phyloP scores from a whole-genome alignment of 139 green algal genomes.

The Chlorella sp. region DNA sequence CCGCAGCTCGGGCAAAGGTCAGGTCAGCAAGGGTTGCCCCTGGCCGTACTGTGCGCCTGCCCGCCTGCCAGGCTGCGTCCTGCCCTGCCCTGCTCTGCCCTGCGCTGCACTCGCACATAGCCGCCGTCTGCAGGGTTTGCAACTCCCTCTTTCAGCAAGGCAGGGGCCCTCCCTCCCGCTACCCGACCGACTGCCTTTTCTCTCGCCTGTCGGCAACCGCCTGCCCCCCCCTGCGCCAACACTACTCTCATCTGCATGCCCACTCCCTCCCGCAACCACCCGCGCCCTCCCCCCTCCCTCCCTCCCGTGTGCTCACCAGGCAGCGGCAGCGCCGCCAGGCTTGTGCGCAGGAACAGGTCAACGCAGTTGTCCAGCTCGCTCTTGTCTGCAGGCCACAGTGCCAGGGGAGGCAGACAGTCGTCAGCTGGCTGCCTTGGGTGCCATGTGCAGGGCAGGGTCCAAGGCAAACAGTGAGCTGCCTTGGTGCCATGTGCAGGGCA shows the following conservation, averaged over 20 bases:
- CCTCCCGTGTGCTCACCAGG: too few relatives aligned
- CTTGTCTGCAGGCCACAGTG: neutral
- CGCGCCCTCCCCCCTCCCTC: too few relatives aligned
- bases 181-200: too few relatives aligned
- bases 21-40: neutral
- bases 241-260: too few relatives aligned
- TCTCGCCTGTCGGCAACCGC: too few relatives aligned
- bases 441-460: neutral
- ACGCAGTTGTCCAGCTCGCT: constrained; percentile 48
- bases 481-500: neutral
- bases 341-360: constrained; percentile 21
- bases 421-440: neutral
- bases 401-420: neutral
- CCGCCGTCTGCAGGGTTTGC: too few relatives aligned
- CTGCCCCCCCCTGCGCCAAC: too few relatives aligned
- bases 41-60: neutral
- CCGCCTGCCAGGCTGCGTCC: neutral
- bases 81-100: neutral
- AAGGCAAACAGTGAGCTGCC: neutral
- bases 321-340: constrained; percentile 21
- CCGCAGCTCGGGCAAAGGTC: neutral
- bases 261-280: too few relatives aligned
- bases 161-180: too few relatives aligned
- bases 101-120: neutral
- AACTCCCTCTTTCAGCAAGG: too few relatives aligned